These are phyloP conservation scores for Arachis hypogaea DNA, from an alignment of 306 rosid genomes.

Conservation along the genomic window DNA sequence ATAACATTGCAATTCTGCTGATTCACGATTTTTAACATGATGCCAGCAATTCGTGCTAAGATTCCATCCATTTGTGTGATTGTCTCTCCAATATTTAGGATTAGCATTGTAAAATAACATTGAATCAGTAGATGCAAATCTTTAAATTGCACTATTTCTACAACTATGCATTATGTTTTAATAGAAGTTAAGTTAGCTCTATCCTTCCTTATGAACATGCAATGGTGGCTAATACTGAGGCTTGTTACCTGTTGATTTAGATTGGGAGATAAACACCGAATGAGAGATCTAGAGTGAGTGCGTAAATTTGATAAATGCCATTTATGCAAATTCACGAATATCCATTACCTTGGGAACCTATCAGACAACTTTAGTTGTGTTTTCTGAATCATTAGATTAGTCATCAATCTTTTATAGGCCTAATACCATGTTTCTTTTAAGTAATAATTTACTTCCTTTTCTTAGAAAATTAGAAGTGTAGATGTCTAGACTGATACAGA, in stretches of 20 bases:
- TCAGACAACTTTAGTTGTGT: slow-evolving; percentile 3
- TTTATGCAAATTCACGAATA: slow-evolving; percentile 1
- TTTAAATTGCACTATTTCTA: neutral
- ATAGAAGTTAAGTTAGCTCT: neutral
- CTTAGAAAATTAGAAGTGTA: no score
- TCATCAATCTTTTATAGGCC: neutral
- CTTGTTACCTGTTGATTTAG: slow-evolving; percentile 7
- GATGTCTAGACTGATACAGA: no score
- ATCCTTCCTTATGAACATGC: neutral
- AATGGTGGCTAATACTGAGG: slow-evolving; percentile 5
- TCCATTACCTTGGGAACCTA: slow-evolving; percentile 5
- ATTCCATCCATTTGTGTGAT: neutral
- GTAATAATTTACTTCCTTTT: no score
- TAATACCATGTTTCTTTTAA: neutral
- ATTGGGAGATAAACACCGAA: slow-evolving; percentile 4
- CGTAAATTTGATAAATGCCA: slow-evolving; percentile 15
- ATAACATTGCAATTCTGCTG: neutral
- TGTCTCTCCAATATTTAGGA: neutral
- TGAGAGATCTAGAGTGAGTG: slow-evolving; percentile 10
- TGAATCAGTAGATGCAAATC: neutral
- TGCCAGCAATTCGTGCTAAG: neutral
- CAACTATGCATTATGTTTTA: neutral
- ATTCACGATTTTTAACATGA: neutral
- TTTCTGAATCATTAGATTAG: slow-evolving; percentile 21
- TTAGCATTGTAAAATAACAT: neutral